Conservation (phyloP, 2,329 filamentous ascomycete genomes). For the Xylaria sp. region DNA sequence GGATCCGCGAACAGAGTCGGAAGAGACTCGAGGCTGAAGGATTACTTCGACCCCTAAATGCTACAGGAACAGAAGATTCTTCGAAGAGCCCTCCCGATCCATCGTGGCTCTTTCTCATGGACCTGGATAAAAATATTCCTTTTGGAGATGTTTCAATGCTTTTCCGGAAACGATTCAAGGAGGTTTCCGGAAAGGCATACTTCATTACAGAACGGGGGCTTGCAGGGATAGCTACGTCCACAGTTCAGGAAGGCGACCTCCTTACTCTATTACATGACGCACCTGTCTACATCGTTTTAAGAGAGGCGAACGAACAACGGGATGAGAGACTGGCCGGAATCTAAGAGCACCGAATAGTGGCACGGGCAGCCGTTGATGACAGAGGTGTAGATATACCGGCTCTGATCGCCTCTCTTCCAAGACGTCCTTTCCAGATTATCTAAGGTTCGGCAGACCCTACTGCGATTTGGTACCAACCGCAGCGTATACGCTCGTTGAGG, state of each 20-base stretch:
- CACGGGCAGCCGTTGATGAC: neutral
- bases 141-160: no score
- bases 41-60: no score
- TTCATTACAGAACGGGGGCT: constrained; percentile 7
- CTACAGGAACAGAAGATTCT: no score
- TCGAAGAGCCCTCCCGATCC: no score
- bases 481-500: no score
- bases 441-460: neutral
- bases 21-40: no score
- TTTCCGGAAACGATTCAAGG: neutral
- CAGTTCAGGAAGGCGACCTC: neutral
- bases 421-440: neutral
- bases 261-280: neutral
- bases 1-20: no score
- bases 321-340: neutral
- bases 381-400: neutral
- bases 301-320: neutral
- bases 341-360: constrained; percentile 8
- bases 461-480: no score
- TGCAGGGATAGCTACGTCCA: neutral
- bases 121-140: neutral
- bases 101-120: no score
- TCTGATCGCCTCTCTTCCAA: neutral
- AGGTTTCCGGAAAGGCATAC: neutral
- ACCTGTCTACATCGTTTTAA: neutral